Base-by-base conservation (phyloP, 805 yeast species). In the Monosporozyma siamensis region DNA sequence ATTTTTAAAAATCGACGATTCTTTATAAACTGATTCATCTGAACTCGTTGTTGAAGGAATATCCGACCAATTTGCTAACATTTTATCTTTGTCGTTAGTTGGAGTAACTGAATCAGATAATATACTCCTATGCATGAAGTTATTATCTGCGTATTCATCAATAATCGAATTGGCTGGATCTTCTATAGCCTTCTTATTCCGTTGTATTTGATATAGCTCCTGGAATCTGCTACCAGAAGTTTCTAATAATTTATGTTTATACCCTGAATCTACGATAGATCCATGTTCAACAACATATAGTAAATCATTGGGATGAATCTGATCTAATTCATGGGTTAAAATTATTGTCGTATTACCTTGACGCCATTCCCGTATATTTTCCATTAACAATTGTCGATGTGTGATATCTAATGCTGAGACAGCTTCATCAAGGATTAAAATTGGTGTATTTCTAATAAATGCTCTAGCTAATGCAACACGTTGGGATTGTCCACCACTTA, bases 401-500 rank as follows among this genome's bases (percentile, higher is more conserved):
- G 51, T 52, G 2, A 63, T 56, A 57, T 92, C 97, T 43, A 92
- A 63, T 0, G 96, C 96, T 39, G 92, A 80, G 2, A 85, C 65
- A 4, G 92, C 75, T 58, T 92, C 99, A 64, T 92, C 99, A 22
- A 89, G 65, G 2, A 92, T 72, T 45, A 90, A 63, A 4, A 92
- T 71, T 0, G 89, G 85, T 0, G 94, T 62, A 53, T 92, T 73
- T 47, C 86, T 69, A 3, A 88, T 45, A 43, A 69, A 70, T 0
- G 97, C 97, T 42, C 97, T 70, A 0, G 97, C 96, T 23, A 92
- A 54, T 0, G 90, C 82, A 2, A 92, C 68, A 47, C 89, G 68
- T 61, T 92, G 98, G 43, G 71, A 75, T 58, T 92, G 96, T 0
- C 99, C 99, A 4, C 97, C 97, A 48, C 95, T 85, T 7, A 90